Evolutionary conservation across 805 yeast genomes (phyloP), one percentile per base, ranked within the genome.

Genomic region (Tetrapisispora nanseiensis): DNA sequence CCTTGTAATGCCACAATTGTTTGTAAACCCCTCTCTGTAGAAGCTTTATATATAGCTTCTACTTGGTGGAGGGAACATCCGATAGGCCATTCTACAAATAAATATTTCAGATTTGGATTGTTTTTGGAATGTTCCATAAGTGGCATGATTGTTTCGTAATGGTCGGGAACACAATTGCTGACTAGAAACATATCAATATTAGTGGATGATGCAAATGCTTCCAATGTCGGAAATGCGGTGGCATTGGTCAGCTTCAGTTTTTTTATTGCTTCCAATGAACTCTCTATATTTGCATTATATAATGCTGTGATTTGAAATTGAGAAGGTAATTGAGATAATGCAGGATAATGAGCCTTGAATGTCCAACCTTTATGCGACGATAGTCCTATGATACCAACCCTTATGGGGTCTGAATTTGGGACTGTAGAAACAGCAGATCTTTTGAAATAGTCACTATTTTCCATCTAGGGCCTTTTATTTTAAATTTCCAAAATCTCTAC

Each of bases 1-100:
- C 63, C 63, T 44, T 59, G 62, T 42, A 59, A 44, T 11, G 59
- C 51, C 6, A 59, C 52, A 28, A 59, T 49, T 6, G 62, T 55
- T 35, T 56, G 63, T 20, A 59, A 35, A 1, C 59, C 56, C 22
- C 61, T 49, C 18, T 41, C 33, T 4, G 54, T 45, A 4, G 61
- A 55, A 2, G 51, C 52, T 28, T 46, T 45, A 43, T 54, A 55
- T 6, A 58, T 49, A n/a, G 41, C 41, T 45, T 56, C 57, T 2
- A 60, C 61, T 38, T 57, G 50, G 13, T 54, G 45, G 3, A 57
- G 19, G 7, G 50, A 48, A 26, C 52, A 43, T 21, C 55, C 59
- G 35, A 58, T 42, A 3, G 57, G 43, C 63, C 63, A 58, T 40
- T 58, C 63, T 3, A 56, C 51, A 40, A 52, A 57, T 30, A 58